These are phyloP conservation scores for Tricholomella constricta DNA, from an alignment of 768 basidiomycete genomes.

Conservation along the genomic window DNA sequence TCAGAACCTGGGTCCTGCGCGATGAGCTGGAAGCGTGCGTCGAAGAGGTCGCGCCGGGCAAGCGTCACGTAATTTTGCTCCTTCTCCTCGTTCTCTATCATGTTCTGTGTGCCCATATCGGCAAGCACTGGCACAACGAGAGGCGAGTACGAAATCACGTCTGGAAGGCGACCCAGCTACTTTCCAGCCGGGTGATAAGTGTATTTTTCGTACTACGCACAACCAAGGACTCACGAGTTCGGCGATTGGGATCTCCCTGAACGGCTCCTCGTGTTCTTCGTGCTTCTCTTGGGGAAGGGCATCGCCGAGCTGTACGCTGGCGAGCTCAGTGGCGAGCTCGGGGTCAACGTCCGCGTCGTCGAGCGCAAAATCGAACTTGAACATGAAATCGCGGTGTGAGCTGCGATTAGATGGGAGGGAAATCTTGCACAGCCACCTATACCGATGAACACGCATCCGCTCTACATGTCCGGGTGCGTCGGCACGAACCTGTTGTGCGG, in stretches of 20 bases:
- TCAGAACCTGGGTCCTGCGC: slow-evolving; percentile 43
- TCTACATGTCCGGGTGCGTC: too few species aligned
- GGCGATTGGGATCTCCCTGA: slow-evolving; percentile 33
- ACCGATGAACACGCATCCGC: too few species aligned
- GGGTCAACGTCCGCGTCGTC: slow-evolving; percentile 39
- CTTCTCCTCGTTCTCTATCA: neutral
- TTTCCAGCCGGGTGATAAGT: slow-evolving; percentile 11
- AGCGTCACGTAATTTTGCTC: slow-evolving; percentile 37
- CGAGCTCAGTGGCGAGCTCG: slow-evolving; percentile 12
- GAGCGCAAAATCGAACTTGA: slow-evolving; percentile 72
- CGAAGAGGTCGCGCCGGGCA: slow-evolving; percentile 86
- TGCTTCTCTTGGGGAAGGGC: neutral
- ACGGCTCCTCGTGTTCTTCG: slow-evolving; percentile 19
- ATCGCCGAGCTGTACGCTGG: slow-evolving; percentile 1
- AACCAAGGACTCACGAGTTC: slow-evolving; percentile 21
- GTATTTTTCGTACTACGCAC: slow-evolving; percentile 4
- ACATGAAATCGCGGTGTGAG: too few species aligned
- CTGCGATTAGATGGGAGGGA: neutral
- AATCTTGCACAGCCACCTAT: slow-evolving; percentile 12
- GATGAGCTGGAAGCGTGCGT: slow-evolving; percentile 93
- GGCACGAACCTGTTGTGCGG: neutral
- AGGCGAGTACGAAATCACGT: slow-evolving; percentile 79
- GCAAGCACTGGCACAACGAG: slow-evolving; percentile 48
- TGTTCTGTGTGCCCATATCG: neutral
- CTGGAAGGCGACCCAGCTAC: slow-evolving; percentile 71